Evolutionary conservation across 139 green algal species (phyloP), one percentile per base, ranked within the genome.

Genomic region (Picochlorum sp.): DNA sequence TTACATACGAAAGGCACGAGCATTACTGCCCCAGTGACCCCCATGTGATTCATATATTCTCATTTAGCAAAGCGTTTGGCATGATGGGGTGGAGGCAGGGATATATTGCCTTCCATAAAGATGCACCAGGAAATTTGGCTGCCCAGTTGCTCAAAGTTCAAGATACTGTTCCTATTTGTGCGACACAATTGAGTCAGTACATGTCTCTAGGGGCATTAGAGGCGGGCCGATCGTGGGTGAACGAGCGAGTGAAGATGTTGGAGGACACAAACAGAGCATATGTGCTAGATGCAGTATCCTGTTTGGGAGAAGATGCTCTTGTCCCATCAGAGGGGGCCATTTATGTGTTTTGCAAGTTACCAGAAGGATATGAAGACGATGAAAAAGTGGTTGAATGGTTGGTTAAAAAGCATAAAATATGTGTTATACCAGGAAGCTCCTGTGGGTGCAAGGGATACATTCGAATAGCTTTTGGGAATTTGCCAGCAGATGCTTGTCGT

Each of bases 81-180:
- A 91, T 95, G 86, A 94, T 94, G 87, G 88, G 88, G 6, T 95
- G 87, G 87, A 67, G 65, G 3, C 68, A 92, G 45, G 89, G 89
- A n/a, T 95, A 96, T 77, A 73, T 95, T 8, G 81, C 81, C 0
- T 86, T 84, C 49, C 79, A 68, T 2, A 71, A 82, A 44, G 49
- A 57, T 24, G 57, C 49, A 21, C 37, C 59, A 11, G 18, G 49
- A 2, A 49, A 23, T 10, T 52, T 89, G 55, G 80, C 57, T 8
- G 55, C 50, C 1, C 28, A 86, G 65, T 64, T 96, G n/a, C 49
- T 85, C 8, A 95, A 95, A 66, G 80, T 83, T 23, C 91, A 97
- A 75, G 91, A 97, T 81, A 95, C 91, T 4, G 84, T 97, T 31
- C 78, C 84, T 41, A 92, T 98, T 67, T 98, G 92, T 73, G 57